phyloP scores from a whole-genome alignment of 2,329 filamentous ascomycete species.

The Fusarium piperis region DNA sequence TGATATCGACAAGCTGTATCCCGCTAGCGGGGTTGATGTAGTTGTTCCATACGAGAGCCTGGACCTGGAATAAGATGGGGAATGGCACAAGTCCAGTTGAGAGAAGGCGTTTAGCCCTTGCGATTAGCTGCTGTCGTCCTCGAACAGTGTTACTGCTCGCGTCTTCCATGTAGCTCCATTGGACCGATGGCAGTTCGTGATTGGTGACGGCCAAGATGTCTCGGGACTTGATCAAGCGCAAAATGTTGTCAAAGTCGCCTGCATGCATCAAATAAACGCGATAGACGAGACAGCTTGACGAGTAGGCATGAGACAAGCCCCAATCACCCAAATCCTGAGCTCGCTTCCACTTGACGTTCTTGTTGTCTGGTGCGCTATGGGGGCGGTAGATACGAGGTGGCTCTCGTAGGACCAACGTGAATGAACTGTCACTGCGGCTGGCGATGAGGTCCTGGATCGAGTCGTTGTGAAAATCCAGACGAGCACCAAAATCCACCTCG shows the following conservation, averaged over 20 bases:
- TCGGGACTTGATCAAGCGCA: constrained; percentile 35
- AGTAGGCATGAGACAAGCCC: constrained; percentile 5
- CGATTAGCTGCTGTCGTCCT: constrained; percentile 35
- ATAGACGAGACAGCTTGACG: constrained; percentile 57
- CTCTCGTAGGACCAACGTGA: constrained; percentile 62
- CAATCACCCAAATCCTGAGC: constrained; percentile 40
- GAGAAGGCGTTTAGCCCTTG: constrained; percentile 40
- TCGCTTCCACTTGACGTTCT: constrained; percentile 41
- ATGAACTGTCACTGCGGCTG: constrained; percentile 46
- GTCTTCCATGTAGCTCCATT: constrained; percentile 32
- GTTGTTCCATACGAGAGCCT: constrained; percentile 70
- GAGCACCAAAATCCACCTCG: neutral
- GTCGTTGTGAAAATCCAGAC: constrained; percentile 60
- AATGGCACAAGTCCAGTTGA: constrained; percentile 52
- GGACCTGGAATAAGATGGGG: constrained; percentile 68
- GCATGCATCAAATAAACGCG: constrained; percentile 40
- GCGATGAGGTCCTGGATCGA: constrained; percentile 58
- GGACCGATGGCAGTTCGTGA: constrained; percentile 32
- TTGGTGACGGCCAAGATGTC: constrained; percentile 39
- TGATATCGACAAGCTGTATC: constrained; percentile 54
- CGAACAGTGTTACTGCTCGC: constrained; percentile 4
- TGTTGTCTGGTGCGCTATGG: neutral
- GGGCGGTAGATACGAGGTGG: constrained; percentile 60
- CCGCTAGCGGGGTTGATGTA: constrained; percentile 67
- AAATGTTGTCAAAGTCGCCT: neutral